Evolutionary conservation across 1,284 basidiomycete species (phyloP).

Genomic region (Fomitopsis pinicola): DNA sequence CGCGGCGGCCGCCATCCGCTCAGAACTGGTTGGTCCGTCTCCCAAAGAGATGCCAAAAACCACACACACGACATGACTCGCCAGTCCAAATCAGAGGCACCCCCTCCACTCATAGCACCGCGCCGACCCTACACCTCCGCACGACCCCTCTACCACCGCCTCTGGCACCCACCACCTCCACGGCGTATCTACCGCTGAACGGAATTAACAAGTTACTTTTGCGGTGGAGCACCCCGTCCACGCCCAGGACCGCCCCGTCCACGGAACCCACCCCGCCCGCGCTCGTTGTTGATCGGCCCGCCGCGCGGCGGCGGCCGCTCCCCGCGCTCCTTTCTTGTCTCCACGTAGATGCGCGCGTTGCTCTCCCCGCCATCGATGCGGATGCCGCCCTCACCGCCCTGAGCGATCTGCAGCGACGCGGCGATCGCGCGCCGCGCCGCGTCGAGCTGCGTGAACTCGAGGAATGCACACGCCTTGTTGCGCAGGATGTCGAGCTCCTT

Average conservation of each 20-base stretch:
- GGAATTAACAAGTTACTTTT: conserved; percentile 18
- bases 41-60: neutral
- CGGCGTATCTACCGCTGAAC: neutral
- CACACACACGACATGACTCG: neutral
- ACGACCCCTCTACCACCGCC: neutral
- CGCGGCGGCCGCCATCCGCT: neutral
- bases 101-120: neutral
- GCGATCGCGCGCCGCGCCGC: conserved; percentile 82
- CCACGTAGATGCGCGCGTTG: conserved; percentile 67
- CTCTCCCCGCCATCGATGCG: conserved; percentile 59
- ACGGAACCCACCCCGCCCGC: conserved; percentile 24
- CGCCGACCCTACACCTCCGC: neutral
- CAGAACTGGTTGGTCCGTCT: conserved; percentile 3
- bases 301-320: conserved; percentile 55
- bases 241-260: conserved; percentile 30
- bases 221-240: conserved; percentile 26
- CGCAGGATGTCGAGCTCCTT: conserved; percentile 90
- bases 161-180: neutral
- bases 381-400: conserved; percentile 89
- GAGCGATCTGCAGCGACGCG: conserved; percentile 55
- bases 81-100: conserved; percentile 2
- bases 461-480: conserved; percentile 88
- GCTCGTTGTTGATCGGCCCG: conserved; percentile 29
- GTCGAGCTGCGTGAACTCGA: conserved; percentile 83
- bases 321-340: conserved; percentile 86